Conservation (phyloP, 2,329 filamentous ascomycete species). For the Curvularia sp. region DNA sequence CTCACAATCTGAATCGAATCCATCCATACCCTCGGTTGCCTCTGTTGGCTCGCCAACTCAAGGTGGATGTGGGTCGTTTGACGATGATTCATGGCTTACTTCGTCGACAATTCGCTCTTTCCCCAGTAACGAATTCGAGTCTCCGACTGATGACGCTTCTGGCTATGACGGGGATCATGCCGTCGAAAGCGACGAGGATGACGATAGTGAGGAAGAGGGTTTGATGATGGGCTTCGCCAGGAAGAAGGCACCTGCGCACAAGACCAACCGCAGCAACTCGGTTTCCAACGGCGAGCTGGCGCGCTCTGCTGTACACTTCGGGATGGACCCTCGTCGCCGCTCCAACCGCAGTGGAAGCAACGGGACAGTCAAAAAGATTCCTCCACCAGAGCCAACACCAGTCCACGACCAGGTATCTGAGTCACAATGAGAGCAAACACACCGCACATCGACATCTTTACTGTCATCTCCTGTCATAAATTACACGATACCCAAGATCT, state of each 20-base stretch:
- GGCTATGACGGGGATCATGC: slow-evolving; percentile 53
- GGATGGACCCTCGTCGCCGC: slow-evolving; percentile 46
- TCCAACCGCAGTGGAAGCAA: slow-evolving; percentile 58
- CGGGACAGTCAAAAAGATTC: slow-evolving; percentile 59
- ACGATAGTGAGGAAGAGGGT: slow-evolving; percentile 52
- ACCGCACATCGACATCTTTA: slow-evolving; percentile 21
- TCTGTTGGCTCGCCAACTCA: slow-evolving; percentile 57
- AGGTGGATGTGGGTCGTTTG: slow-evolving; percentile 40
- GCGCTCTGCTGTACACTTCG: slow-evolving; percentile 37
- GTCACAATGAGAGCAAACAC: slow-evolving; percentile 16
- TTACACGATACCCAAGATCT: slow-evolving; percentile 22
- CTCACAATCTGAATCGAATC: slow-evolving; percentile 60
- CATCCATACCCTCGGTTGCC: slow-evolving; percentile 60
- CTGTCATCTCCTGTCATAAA: slow-evolving; percentile 22
- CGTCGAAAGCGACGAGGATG: slow-evolving; percentile 53
- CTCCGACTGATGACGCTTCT: slow-evolving; percentile 43
- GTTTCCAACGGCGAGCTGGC: slow-evolving; percentile 50
- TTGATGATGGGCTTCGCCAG: slow-evolving; percentile 49
- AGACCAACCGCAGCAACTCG: slow-evolving; percentile 47
- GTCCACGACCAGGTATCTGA: slow-evolving; percentile 15
- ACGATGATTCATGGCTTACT: slow-evolving; percentile 30
- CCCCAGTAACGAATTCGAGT: slow-evolving; percentile 39
- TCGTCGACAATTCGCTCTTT: slow-evolving; percentile 49
- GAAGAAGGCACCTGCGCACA: slow-evolving; percentile 42
- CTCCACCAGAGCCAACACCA: slow-evolving; percentile 32